A percentile compares a stretch with the other conserved stretches of the same genome.
phyloP scores from a whole-genome alignment of 768 basidiomycete genomes.

The Mycena galopus region DNA sequence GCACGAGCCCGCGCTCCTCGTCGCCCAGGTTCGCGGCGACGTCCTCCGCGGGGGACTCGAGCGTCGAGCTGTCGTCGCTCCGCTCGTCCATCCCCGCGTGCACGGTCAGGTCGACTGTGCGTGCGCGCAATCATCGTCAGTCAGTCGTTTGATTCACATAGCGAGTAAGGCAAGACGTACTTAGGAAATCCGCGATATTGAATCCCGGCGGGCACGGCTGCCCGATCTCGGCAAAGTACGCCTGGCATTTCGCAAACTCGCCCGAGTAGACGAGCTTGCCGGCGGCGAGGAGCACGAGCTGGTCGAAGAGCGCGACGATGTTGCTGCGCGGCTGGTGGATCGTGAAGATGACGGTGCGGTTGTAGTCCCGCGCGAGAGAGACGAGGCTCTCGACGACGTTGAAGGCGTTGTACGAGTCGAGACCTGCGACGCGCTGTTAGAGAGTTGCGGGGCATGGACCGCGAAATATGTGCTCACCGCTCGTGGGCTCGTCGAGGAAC shows the following conservation, averaged over 20 bases:
- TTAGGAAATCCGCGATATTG: constrained; percentile 97
- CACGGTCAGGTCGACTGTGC: constrained; percentile 79
- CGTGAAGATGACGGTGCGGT: constrained; percentile 96
- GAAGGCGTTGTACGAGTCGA: constrained; percentile 95
- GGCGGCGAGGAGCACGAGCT: constrained; percentile 85
- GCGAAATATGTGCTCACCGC: constrained; percentile 75
- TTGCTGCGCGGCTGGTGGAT: constrained; percentile 99
- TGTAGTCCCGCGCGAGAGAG: constrained; percentile 87
- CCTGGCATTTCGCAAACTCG: constrained; percentile 78
- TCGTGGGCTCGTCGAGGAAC: constrained; percentile 97
- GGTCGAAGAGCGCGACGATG: constrained; percentile 96
- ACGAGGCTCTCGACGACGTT: constrained; percentile 94
- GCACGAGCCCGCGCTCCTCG: constrained; percentile 75
- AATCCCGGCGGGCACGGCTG: constrained; percentile 92
- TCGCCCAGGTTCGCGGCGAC: constrained; percentile 64
- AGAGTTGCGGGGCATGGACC: background rate
- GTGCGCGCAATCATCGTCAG: background rate
- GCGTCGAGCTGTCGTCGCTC: constrained; percentile 56
- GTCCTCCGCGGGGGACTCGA: constrained; percentile 55
- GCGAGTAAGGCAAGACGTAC: no score
- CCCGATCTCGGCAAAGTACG: constrained; percentile 84
- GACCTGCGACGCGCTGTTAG: constrained; percentile 59
- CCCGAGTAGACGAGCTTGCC: constrained; percentile 92
- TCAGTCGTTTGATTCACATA: no score
- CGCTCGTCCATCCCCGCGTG: constrained; percentile 58